phyloP scores from a whole-genome alignment of 108 stramenopile genomes.

The Schizochytrium sp. region DNA sequence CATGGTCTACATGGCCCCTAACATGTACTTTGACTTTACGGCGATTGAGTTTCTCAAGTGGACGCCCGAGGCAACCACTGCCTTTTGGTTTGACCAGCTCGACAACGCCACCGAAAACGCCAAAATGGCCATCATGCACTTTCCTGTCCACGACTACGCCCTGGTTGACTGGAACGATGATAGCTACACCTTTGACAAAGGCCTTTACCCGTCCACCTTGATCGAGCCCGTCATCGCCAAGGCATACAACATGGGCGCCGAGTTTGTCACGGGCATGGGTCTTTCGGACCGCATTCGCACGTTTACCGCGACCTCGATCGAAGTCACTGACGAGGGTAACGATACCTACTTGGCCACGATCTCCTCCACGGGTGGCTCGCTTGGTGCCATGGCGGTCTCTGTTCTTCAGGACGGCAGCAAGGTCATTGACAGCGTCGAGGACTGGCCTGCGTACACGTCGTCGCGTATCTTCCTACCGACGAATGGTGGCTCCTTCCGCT shows the following conservation, averaged over 20 bases:
- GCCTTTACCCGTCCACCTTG: background rate
- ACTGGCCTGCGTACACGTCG: background rate
- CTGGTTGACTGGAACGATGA: background rate
- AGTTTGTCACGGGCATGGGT: conserved; percentile 1
- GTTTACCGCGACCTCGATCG: background rate
- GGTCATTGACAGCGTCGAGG: background rate
- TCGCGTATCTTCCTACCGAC: background rate
- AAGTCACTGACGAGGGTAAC: background rate
- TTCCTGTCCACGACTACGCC: background rate
- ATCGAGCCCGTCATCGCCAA: background rate
- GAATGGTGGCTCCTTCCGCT: background rate
- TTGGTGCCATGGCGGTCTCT: background rate
- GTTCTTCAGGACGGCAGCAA: background rate
- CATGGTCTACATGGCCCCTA: conserved; percentile 8
- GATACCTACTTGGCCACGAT: background rate
- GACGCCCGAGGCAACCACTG: background rate
- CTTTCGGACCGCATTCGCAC: background rate
- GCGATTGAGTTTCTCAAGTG: background rate
- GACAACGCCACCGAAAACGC: background rate
- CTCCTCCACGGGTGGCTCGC: too few species aligned
- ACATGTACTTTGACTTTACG: background rate
- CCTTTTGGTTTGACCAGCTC: background rate
- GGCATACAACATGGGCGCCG: background rate
- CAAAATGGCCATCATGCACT: background rate
- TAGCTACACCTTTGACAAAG: background rate